Conservation (phyloP, 495 filamentous ascomycete genomes). For the Acidomyces sp. region DNA sequence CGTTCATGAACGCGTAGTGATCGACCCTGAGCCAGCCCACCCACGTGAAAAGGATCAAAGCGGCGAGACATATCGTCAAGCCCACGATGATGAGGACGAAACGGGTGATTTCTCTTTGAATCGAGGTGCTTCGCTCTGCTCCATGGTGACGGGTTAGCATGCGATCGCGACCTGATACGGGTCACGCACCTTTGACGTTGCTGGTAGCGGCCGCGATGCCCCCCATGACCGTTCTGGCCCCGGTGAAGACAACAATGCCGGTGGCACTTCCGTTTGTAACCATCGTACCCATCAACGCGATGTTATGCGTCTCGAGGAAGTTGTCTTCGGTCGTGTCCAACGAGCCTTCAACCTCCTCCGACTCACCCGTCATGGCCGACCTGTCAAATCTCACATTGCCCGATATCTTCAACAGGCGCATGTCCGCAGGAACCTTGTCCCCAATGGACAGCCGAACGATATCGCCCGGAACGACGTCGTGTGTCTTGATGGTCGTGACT, state of each 20-base stretch:
- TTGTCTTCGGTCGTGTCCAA: conserved; percentile 18
- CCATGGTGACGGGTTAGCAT: too few relatives aligned
- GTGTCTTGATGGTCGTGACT: conserved; percentile 48
- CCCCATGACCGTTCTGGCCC: conserved; percentile 28
- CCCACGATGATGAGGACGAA: conserved; percentile 26
- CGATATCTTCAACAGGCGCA: conserved; percentile 32
- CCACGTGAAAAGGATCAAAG: conserved; percentile 25
- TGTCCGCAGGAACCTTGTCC: conserved; percentile 58
- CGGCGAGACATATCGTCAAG: conserved; percentile 10
- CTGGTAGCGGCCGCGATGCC: conserved; percentile 25
- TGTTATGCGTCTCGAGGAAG: conserved; percentile 26
- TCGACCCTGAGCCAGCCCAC: conserved; percentile 16
- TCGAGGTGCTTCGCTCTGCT: conserved; percentile 21
- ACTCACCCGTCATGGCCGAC: conserved; percentile 26
- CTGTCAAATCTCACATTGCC: conserved; percentile 26
- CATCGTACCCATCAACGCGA: conserved; percentile 24
- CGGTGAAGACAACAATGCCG: conserved; percentile 30
- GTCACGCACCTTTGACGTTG: conserved; percentile 22
- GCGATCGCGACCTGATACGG: too few relatives aligned
- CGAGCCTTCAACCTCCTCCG: conserved; percentile 20
- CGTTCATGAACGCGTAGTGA: conserved; percentile 20
- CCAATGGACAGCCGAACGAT: conserved; percentile 53
- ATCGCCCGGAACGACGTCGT: conserved; percentile 65
- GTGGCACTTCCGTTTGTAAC: conserved; percentile 23
- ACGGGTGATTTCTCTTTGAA: conserved; percentile 27